Conservation (phyloP, 768 basidiomycete species). For the Clavulina sp. region DNA sequence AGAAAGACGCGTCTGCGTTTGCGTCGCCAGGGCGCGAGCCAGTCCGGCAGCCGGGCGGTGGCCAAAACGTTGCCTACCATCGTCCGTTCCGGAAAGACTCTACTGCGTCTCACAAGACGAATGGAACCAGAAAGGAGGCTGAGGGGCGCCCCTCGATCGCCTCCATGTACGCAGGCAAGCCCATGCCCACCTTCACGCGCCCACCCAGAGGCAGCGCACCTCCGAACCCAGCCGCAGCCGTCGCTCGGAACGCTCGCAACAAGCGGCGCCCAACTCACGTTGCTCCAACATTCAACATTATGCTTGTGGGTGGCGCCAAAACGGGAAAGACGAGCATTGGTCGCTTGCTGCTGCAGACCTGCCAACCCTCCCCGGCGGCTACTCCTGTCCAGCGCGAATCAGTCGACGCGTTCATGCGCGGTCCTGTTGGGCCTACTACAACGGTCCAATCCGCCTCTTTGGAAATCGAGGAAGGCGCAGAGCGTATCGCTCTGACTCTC, state of each 20-base stretch:
- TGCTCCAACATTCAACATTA: slow-evolving; percentile 70
- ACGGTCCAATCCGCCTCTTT: slow-evolving; percentile 49
- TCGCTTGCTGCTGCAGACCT: slow-evolving; percentile 65
- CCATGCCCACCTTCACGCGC: background rate
- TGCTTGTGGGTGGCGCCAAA: slow-evolving; percentile 21
- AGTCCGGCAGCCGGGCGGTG: background rate
- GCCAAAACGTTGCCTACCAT: background rate
- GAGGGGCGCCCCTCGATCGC: background rate
- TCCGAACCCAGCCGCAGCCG: too few relatives aligned
- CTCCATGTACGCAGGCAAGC: background rate
- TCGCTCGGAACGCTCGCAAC: slow-evolving; percentile 11
- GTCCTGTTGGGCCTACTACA: slow-evolving; percentile 34
- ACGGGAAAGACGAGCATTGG: slow-evolving; percentile 77
- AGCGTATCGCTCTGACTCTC: slow-evolving; percentile 59
- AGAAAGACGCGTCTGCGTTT: background rate
- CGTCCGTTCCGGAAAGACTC: background rate
- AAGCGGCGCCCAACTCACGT: slow-evolving; percentile 47
- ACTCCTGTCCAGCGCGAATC: slow-evolving; percentile 53
- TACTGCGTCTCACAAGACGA: too few relatives aligned
- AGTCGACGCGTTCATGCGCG: slow-evolving; percentile 47
- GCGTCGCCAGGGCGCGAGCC: background rate
- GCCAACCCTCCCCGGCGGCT: slow-evolving; percentile 63
- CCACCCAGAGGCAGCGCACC: too few relatives aligned
- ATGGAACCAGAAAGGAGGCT: background rate
- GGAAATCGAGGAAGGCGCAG: slow-evolving; percentile 74